These are phyloP conservation scores for Suhomyces canberraensis DNA, from an alignment of 805 yeast species.

Conservation along the genomic window DNA sequence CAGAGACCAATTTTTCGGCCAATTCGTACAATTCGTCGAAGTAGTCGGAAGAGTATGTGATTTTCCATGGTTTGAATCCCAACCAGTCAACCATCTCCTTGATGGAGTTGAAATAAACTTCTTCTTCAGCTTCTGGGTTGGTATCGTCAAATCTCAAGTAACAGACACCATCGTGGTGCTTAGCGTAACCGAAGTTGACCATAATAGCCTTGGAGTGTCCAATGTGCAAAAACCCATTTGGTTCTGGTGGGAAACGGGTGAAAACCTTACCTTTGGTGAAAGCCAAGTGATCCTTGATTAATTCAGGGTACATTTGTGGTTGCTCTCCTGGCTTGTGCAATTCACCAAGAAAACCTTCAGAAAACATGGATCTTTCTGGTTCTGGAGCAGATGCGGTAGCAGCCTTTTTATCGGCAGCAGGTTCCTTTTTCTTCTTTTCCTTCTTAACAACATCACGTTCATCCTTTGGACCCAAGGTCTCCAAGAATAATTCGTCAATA, in stretches of 20 bases:
- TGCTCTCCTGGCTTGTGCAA: slow-evolving; percentile 94
- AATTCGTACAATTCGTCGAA: slow-evolving; percentile 84
- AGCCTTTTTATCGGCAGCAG: slow-evolving; percentile 12
- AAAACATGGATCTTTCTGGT: slow-evolving; percentile 70
- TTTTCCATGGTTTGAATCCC: slow-evolving; percentile 90
- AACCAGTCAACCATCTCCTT: slow-evolving; percentile 86
- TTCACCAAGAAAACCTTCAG: slow-evolving; percentile 93
- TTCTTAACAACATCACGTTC: slow-evolving; percentile 84
- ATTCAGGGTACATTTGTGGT: slow-evolving; percentile 84
- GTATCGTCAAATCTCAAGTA: slow-evolving; percentile 95
- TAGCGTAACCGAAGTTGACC: slow-evolving; percentile 97
- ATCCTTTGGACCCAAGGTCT: slow-evolving; percentile 87
- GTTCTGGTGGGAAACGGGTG: slow-evolving; percentile 98
- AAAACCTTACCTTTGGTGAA: slow-evolving; percentile 79
- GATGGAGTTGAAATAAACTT: slow-evolving; percentile 80
- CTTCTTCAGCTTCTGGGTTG: slow-evolving; percentile 98
- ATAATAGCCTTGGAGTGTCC: slow-evolving; percentile 98
- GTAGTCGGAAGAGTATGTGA: slow-evolving; percentile 94
- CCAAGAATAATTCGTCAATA: slow-evolving; percentile 74
- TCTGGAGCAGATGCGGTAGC: slow-evolving; percentile 17
- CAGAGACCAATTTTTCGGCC: slow-evolving; percentile 75
- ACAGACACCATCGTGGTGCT: slow-evolving; percentile 80
- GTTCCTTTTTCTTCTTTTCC: slow-evolving; percentile 58
- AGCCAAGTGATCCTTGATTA: slow-evolving; percentile 74
- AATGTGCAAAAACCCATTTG: slow-evolving; percentile 94